Base-by-base conservation (phyloP, 352 stramenopile species). In the Peronospora destructor region DNA sequence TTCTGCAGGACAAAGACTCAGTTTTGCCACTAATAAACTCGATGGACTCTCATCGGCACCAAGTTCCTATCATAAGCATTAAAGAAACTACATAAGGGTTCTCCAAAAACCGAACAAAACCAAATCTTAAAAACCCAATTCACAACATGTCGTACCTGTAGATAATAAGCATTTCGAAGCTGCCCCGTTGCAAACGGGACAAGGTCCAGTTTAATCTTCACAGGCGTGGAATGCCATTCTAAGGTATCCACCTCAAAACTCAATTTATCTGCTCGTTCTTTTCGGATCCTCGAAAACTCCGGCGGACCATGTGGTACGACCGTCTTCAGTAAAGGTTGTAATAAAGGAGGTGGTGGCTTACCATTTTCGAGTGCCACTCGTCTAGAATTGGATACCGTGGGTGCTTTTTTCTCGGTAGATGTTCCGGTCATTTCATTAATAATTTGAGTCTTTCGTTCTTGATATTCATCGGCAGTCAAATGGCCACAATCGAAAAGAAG, bases 371-470 rank as follows among this genome's bases (percentile, higher is more conserved):
- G 54, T 6, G 29, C 33, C 30, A 47, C 7, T 32, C 56, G 44
- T 19, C 50, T 61, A 0, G 47, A 49, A n/a, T 43, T n/a, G n/a
- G n/a, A n/a, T n/a, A n/a, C n/a, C n/a, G 45, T 3, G 54, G 67
- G 19, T 69, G 81, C 60, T 56, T 50, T 82, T 65, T 66, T 68
- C 79, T 86, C 73, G 0, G 77, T 84, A 4, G 70, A 86, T 12
- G 81, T 91, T 2, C 81, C 81, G 1, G 81, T 91, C 74, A 91
- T 87, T 26, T 89, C 81, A 55, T 91, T 91, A 36, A 91, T 91
- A 56, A 91, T 90, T 56, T 91, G 81, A 1, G 66, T 91, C 53
- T 89, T 91, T 46, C 81, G 75, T 35, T 88, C 80, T 25, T 87
- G 73, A 42, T 91, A 89, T 55, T 91, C 81, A 11, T 86, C 81